A percentile compares a stretch with the other conserved stretches of the same genome.
Evolutionary conservation across 169 alveolate species (phyloP).

Genomic region (Babesia bigemina): DNA sequence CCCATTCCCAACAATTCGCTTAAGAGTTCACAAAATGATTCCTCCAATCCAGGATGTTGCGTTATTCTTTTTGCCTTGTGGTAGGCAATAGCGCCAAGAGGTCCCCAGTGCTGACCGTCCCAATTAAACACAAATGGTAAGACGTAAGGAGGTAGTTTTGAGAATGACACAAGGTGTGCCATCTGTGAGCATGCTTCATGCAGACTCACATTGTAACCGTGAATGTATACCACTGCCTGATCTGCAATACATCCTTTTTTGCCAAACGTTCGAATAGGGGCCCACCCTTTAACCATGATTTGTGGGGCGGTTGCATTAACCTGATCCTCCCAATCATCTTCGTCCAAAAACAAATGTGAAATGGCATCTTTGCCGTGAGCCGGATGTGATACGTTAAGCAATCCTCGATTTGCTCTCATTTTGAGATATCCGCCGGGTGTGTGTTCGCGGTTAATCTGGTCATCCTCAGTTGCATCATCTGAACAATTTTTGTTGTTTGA

Average conservation of each 20-base stretch:
- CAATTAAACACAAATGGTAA: conserved; percentile 83
- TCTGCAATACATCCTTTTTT: conserved; percentile 74
- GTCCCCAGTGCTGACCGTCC: conserved; percentile 81
- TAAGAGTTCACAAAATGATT: conserved; percentile 69
- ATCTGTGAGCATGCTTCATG: conserved; percentile 80
- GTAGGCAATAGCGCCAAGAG: conserved; percentile 74
- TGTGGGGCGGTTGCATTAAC: conserved; percentile 61
- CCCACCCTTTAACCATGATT: conserved; percentile 75
- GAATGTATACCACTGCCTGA: conserved; percentile 84
- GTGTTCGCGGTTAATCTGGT: not conserved
- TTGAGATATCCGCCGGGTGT: not conserved
- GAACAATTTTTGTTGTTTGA: not conserved
- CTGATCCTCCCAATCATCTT: conserved; percentile 80
- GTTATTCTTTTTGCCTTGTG: conserved; percentile 71
- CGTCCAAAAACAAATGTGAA: conserved; percentile 75
- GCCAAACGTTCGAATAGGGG: conserved; percentile 71
- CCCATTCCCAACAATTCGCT: conserved; percentile 68
- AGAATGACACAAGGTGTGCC: conserved; percentile 80
- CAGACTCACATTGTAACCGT: conserved; percentile 85
- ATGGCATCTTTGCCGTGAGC: conserved; percentile 46
- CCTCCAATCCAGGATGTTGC: conserved; percentile 66
- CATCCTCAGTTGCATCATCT: not conserved
- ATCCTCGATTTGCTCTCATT: conserved; percentile 1
- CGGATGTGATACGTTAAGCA: conserved; percentile 19
- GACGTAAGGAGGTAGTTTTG: conserved; percentile 80